Evolutionary conservation across 2,329 filamentous ascomycete species (phyloP), one percentile per base, ranked within the genome.

Genomic region (Graphilbum sp.): DNA sequence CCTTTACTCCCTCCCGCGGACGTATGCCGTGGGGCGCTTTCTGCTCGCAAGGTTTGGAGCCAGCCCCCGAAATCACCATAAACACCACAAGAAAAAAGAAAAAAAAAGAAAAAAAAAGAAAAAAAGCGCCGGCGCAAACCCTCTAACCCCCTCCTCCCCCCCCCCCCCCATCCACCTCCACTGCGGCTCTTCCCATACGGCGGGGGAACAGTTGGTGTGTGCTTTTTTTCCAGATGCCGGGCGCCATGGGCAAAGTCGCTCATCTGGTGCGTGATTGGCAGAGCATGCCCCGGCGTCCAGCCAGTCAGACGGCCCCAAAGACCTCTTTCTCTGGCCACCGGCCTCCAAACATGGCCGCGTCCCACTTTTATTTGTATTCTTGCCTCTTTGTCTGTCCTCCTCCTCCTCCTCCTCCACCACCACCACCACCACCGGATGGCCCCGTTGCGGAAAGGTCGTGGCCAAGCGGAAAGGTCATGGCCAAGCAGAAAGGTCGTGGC

Each of bases 181-280:
- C 44, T 49, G 50, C 50, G 51, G 51, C 51, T 55, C 50, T 53
- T 49, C 42, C 30, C 27, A 16, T 7, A 10, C n/a, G n/a, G 18
- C 38, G 31, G 42, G 45, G 36, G 43, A 45, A 50, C 48, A 32
- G 46, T 39, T 48, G 47, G 47, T 34, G 36, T 45, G 48, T 47
- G 46, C 47, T 41, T 38, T 35, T 38, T 32, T 23, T 4, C 32
- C 30, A 41, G 37, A 20, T 40, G 45, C 43, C 43, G 35, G 30
- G 43, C 46, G 48, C 49, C 48, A 52, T 46, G 42, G 42, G 21
- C 21, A 32, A 43, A 37, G 36, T 34, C 33, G 39, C 31, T 20
- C 35, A 45, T 45, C 36, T 35, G 41, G 41, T 35, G 39, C 46
- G 45, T 44, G 41, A 55, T 55, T 55, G 54, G 53, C 43, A 51